Conservation (phyloP, 139 green algal species). For the Yamagishiella unicocca region DNA sequence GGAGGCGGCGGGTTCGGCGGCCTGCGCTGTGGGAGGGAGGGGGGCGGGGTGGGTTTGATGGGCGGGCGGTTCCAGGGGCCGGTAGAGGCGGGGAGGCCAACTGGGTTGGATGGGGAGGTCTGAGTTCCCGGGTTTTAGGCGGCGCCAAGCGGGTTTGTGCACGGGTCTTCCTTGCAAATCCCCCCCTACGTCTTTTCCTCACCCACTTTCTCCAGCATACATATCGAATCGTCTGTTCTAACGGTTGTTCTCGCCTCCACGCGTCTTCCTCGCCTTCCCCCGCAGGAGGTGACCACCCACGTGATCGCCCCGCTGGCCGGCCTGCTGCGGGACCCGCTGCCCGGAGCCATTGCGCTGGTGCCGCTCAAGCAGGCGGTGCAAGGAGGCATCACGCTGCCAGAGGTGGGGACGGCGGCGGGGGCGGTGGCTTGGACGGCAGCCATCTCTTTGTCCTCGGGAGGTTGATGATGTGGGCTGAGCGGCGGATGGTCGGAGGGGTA, state of each 20-base stretch:
- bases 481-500: no score
- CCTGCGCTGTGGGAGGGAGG: not conserved
- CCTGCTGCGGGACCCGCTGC: conserved; percentile 81
- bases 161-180: no score
- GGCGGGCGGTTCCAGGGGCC: not conserved
- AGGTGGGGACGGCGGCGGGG: conserved; percentile 22
- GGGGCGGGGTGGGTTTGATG: no score
- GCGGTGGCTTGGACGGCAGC: not conserved
- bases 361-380: conserved; percentile 48
- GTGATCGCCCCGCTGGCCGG: conserved; percentile 82
- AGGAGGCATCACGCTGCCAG: conserved; percentile 59
- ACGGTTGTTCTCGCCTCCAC: not conserved
- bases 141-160: no score
- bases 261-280: not conserved
- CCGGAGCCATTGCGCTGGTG: conserved; percentile 84
- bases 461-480: no score
- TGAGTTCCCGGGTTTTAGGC: no score
- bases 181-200: no score
- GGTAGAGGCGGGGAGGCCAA: not conserved
- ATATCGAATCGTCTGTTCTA: not conserved
- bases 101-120: not conserved
- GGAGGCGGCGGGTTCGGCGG: not conserved
- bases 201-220: no score
- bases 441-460: no score
- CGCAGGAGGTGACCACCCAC: conserved; percentile 83